phyloP scores from a whole-genome alignment of 2,329 filamentous ascomycete species.

The Fusarium avenaceum region DNA sequence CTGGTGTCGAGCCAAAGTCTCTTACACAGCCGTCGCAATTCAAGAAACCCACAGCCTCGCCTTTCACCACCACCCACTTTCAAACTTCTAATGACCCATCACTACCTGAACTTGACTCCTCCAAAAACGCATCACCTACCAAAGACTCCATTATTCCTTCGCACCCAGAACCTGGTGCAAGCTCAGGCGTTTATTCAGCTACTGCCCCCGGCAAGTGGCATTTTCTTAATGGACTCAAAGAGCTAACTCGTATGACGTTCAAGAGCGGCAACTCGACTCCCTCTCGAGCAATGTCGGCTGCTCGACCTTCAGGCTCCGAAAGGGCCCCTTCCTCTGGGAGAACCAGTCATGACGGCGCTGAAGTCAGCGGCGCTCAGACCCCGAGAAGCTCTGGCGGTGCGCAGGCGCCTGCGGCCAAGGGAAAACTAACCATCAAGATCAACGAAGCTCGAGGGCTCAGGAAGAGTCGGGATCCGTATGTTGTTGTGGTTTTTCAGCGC shows the following conservation, averaged over 20 bases:
- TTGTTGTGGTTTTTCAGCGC: constrained; percentile 96
- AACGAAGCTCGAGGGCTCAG: constrained; percentile 85
- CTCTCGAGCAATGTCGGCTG: constrained; percentile 83
- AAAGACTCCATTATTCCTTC: constrained; percentile 41
- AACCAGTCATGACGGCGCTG: constrained; percentile 59
- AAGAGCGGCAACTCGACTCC: constrained; percentile 96
- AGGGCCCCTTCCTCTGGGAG: constrained; percentile 55
- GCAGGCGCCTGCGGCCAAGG: constrained; percentile 79
- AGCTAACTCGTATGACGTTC: constrained; percentile 86
- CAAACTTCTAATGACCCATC: constrained; percentile 45
- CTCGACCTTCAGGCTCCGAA: constrained; percentile 66
- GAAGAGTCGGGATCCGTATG: constrained; percentile 89
- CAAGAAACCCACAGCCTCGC: constrained; percentile 43
- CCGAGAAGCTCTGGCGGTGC: constrained; percentile 64
- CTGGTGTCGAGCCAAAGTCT: constrained; percentile 41
- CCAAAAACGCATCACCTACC: constrained; percentile 36
- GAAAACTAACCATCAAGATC: constrained; percentile 91
- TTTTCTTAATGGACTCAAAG: constrained; percentile 78
- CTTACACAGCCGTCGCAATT: constrained; percentile 38
- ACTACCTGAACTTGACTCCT: constrained; percentile 38
- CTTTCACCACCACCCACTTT: constrained; percentile 49
- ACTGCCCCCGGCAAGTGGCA: constrained; percentile 66
- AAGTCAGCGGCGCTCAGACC: constrained; percentile 67
- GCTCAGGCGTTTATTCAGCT: constrained; percentile 59
- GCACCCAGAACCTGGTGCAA: constrained; percentile 61